Percentiles rank a stretch among this genome's conserved stretches.
Conservation (phyloP, 257 asterid genomes). For the Marsdenia floribunda region DNA sequence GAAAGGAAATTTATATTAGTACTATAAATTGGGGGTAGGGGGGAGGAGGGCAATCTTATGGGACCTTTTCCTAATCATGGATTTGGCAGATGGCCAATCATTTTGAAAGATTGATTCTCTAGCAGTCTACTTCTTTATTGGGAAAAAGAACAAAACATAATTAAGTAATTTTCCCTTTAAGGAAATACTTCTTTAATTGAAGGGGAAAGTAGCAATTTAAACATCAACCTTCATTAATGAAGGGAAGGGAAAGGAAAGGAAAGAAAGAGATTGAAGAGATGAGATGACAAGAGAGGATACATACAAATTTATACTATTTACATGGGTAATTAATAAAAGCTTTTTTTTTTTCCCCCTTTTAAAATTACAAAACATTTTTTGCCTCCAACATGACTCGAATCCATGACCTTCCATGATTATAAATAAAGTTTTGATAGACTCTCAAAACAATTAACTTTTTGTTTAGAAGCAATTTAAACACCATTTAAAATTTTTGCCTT, state of each 20-base stretch:
- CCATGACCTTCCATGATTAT: too few species aligned
- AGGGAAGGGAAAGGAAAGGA: neutral
- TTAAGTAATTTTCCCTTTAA: slow-evolving; percentile 10
- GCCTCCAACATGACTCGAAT: too few species aligned
- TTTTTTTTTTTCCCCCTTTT: too few species aligned
- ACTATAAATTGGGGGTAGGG: slow-evolving; percentile 2
- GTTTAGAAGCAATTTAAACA: too few species aligned
- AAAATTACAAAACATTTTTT: too few species aligned
- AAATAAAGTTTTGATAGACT: too few species aligned
- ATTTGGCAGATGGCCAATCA: slow-evolving; percentile 14
- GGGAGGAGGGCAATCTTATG: slow-evolving; percentile 26
- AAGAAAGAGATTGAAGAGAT: neutral
- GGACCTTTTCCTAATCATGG: slow-evolving; percentile 26
- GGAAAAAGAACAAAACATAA: slow-evolving; percentile 14
- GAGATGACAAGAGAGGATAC: neutral
- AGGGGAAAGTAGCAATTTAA: neutral
- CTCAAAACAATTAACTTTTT: too few species aligned
- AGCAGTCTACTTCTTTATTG: slow-evolving; percentile 13
- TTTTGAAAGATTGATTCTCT: slow-evolving; percentile 13
- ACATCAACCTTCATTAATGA: neutral
- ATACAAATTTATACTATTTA: too few species aligned
- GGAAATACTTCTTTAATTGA: neutral
- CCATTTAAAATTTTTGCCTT: too few species aligned
- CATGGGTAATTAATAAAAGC: too few species aligned
- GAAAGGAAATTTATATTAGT: neutral